Evolutionary conservation across 192 early-diverging fungal species (phyloP).

Genomic region (Rhizoclosmatium globosum): DNA sequence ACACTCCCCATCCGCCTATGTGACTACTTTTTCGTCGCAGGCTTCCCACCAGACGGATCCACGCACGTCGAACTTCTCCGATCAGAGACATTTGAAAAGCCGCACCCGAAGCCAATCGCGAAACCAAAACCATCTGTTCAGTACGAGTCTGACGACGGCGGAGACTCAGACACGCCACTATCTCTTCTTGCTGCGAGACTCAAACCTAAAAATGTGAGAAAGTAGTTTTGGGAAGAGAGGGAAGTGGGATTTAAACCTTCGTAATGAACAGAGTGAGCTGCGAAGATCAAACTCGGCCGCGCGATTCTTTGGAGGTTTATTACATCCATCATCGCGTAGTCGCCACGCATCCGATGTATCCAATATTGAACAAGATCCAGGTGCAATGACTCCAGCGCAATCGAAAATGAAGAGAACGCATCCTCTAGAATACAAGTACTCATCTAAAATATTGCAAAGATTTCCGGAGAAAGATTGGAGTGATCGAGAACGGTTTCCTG

Average conservation of each 20-base stretch:
- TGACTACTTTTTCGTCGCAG: conserved; percentile 58
- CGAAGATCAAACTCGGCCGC: neutral
- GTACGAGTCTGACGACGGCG: neutral
- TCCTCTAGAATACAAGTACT: conserved; percentile 54
- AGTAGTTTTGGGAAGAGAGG: no score
- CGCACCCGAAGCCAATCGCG: neutral
- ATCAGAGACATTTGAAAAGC: neutral
- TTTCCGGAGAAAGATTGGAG: conserved; percentile 54
- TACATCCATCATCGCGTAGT: neutral
- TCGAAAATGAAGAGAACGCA: conserved; percentile 40
- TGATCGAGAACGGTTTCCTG: conserved; percentile 50
- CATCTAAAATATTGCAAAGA: conserved; percentile 41
- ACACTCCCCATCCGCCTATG: conserved; percentile 44
- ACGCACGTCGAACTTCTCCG: neutral
- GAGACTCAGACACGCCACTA: conserved; percentile 15
- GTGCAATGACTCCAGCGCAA: conserved; percentile 8
- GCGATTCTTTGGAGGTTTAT: neutral
- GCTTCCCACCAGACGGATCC: conserved; percentile 38
- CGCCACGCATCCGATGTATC: neutral
- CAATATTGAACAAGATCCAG: neutral
- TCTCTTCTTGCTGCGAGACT: conserved; percentile 4
- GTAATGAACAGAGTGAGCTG: neutral
- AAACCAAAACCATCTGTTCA: neutral
- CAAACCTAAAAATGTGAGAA: neutral
- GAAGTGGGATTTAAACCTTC: no score